These are phyloP conservation scores for Speleostelium caveatum DNA, from an alignment of 78 protist species.

Conservation along the genomic window DNA sequence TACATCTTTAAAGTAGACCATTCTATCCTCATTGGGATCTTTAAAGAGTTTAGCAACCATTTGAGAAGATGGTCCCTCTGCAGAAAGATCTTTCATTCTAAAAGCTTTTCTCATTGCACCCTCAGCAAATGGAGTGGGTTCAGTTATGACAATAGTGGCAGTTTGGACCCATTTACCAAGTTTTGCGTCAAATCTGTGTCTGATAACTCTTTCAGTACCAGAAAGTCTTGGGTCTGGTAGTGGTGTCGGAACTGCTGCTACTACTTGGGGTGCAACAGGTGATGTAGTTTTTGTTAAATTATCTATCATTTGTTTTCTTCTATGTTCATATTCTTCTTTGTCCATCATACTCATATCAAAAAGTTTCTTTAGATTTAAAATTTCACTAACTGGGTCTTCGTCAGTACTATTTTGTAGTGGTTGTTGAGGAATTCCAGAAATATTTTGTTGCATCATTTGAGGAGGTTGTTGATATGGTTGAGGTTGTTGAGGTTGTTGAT, in stretches of 20 bases:
- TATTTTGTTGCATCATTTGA: neutral
- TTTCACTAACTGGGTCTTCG: slow-evolving; percentile 52
- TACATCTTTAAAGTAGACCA: slow-evolving; percentile 85
- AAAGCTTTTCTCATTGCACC: slow-evolving; percentile 80
- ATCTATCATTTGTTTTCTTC: slow-evolving; percentile 65
- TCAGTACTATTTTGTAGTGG: slow-evolving; percentile 50
- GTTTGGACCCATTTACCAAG: slow-evolving; percentile 80
- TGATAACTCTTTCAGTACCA: slow-evolving; percentile 70
- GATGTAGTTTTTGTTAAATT: slow-evolving; percentile 69
- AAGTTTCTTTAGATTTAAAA: slow-evolving; percentile 58
- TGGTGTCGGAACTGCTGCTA: neutral
- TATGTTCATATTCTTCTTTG: slow-evolving; percentile 65
- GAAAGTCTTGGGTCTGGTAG: slow-evolving; percentile 56
- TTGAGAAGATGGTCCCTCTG: slow-evolving; percentile 77
- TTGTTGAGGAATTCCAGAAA: neutral
- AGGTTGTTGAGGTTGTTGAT: neutral
- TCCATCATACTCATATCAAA: slow-evolving; percentile 72
- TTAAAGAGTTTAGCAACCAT: slow-evolving; percentile 74
- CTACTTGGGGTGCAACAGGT: slow-evolving; percentile 25
- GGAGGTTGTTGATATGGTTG: neutral
- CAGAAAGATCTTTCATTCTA: slow-evolving; percentile 74
- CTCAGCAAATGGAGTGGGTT: slow-evolving; percentile 79
- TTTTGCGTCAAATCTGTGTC: slow-evolving; percentile 72
- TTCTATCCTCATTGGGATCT: slow-evolving; percentile 76
- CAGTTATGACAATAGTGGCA: slow-evolving; percentile 73